Percentiles rank a stretch among this genome's conserved stretches.
Evolutionary conservation across 164 flowering plant species (phyloP).

Genomic region (Umbilicus rupestris): DNA sequence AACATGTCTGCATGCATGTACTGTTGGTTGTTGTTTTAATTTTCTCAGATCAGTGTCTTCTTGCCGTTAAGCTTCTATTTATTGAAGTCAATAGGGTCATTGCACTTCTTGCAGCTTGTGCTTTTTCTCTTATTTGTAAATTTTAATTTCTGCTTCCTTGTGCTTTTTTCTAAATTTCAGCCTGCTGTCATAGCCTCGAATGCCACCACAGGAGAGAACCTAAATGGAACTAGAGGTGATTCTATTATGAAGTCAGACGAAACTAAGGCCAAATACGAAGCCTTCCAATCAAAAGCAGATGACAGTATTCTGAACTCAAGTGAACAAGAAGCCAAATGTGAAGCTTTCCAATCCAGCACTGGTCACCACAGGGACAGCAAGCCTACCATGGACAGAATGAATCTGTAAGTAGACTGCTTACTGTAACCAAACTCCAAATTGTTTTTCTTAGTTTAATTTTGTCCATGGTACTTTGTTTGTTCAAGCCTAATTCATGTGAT

Average conservation of each 20-base stretch:
- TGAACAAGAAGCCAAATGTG: constrained; percentile 7
- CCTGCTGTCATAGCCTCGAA: too few species aligned
- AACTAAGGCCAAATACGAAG: not conserved
- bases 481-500: not conserved
- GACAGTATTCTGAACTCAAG: not conserved
- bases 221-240: too few species aligned
- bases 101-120: too few species aligned
- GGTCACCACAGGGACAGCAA: constrained; percentile 20
- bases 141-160: too few species aligned
- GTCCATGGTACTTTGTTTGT: not conserved
- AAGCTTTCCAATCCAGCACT: constrained; percentile 14
- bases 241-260: not conserved
- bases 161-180: too few species aligned
- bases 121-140: too few species aligned
- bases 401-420: constrained; percentile 32
- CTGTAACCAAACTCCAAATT: not conserved
- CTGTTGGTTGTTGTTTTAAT: not conserved
- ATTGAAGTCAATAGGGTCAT: not conserved
- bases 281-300: not conserved
- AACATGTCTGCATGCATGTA: not conserved
- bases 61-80: not conserved
- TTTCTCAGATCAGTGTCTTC: not conserved
- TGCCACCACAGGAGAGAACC: too few species aligned
- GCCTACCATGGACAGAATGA: constrained; percentile 39
- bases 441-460: not conserved